phyloP scores from a whole-genome alignment of 495 filamentous ascomycete genomes.

The Peziza echinospora region DNA sequence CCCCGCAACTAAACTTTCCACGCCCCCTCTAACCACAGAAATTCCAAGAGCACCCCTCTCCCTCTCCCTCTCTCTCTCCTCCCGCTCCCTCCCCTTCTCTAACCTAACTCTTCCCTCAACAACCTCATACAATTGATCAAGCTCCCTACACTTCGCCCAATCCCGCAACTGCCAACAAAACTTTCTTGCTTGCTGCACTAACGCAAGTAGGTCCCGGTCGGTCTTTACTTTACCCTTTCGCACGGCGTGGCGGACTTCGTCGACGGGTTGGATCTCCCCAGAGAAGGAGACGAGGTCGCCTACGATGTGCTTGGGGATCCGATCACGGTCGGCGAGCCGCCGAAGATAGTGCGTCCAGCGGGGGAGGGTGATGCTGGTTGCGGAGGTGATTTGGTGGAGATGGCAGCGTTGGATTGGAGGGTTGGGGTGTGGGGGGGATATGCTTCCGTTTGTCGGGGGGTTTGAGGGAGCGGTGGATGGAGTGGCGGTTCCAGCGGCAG shows the following conservation, averaged over 20 bases:
- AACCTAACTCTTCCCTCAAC: slow-evolving; percentile 10
- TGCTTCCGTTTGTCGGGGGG: neutral
- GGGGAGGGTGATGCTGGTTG: slow-evolving; percentile 13
- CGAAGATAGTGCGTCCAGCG: slow-evolving; percentile 20
- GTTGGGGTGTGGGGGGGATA: neutral
- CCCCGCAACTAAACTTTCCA: no score
- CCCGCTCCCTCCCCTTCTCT: slow-evolving; percentile 5
- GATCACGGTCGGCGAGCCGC: slow-evolving; percentile 13
- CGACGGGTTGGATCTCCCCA: slow-evolving; percentile 17
- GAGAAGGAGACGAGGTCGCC: slow-evolving; percentile 14
- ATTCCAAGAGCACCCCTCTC: no score
- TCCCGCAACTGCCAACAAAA: slow-evolving; percentile 20
- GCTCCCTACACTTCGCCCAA: slow-evolving; percentile 15
- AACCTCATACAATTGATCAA: slow-evolving; percentile 13
- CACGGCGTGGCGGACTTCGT: slow-evolving; percentile 17
- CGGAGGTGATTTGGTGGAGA: slow-evolving; percentile 5
- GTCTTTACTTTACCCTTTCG: slow-evolving; percentile 16
- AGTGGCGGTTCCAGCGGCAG: neutral
- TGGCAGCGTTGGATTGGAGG: no score
- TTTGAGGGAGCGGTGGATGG: neutral
- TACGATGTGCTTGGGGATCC: slow-evolving; percentile 13
- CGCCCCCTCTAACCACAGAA: no score
- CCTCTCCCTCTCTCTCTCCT: slow-evolving; percentile 1
- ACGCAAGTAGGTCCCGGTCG: slow-evolving; percentile 15
- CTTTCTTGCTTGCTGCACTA: slow-evolving; percentile 16